A percentile compares a stretch with the other conserved stretches of the same genome.
Evolutionary conservation across 2,329 filamentous ascomycete species (phyloP).

Genomic region (Bisporella sp.): DNA sequence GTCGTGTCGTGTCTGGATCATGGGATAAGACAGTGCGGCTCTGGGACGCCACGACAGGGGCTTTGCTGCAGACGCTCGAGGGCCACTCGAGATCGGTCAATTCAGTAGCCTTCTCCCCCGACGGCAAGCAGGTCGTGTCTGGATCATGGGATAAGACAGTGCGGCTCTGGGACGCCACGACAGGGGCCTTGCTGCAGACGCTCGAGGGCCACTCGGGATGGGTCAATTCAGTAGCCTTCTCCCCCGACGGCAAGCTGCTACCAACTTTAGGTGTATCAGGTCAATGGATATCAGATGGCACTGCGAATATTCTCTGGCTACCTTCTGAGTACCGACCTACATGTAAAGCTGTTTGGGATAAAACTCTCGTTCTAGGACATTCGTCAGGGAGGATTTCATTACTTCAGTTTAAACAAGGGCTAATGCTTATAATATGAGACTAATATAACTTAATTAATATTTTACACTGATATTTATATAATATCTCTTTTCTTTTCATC

Average conservation of each 20-base stretch:
- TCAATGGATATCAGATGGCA: neutral
- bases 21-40: too few species aligned
- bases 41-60: too few species aligned
- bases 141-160: too few species aligned
- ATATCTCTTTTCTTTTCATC: neutral
- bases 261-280: neutral
- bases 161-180: too few species aligned
- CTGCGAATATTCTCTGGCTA: neutral
- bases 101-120: too few species aligned
- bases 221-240: neutral
- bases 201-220: neutral
- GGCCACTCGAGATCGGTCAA: too few species aligned
- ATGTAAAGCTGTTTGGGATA: neutral
- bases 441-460: neutral
- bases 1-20: neutral
- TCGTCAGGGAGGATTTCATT: neutral
- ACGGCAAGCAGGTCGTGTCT: too few species aligned
- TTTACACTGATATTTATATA: neutral
- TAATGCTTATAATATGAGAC: neutral
- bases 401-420: neutral
- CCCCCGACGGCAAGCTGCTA: neutral
- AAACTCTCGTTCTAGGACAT: neutral
- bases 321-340: too few species aligned
- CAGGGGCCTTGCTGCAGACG: too few species aligned
- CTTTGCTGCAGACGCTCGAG: too few species aligned